Conservation (phyloP, 2,329 filamentous ascomycete species). For the Huntiella abstrusa region DNA sequence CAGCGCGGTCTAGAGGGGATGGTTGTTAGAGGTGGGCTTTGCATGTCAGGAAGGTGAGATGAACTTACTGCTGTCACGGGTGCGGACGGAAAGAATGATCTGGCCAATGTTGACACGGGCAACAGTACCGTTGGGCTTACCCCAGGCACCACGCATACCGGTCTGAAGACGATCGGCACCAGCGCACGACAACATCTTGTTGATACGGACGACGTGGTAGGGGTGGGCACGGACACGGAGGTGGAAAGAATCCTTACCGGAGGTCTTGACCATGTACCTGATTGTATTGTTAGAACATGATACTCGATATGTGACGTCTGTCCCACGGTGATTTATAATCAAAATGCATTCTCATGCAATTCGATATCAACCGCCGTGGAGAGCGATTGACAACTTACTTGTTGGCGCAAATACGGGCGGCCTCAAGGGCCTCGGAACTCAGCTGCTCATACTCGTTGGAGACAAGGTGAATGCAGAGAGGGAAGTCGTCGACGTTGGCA, state of each 20-base stretch:
- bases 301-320: not conserved
- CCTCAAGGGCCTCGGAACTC: slow-evolving; percentile 97
- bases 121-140: slow-evolving; percentile 97
- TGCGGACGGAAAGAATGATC: slow-evolving; percentile 94
- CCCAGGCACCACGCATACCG: slow-evolving; percentile 99
- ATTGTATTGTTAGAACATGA: not conserved
- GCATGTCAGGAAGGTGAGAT: not conserved
- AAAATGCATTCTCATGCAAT: no score
- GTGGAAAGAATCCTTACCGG: slow-evolving; percentile 58
- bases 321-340: no score
- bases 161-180: slow-evolving; percentile 99
- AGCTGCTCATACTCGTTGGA: slow-evolving; percentile 99
- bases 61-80: slow-evolving; percentile 73
- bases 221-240: slow-evolving; percentile 78
- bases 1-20: slow-evolving; percentile 48
- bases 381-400: slow-evolving; percentile 31
- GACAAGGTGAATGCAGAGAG: slow-evolving; percentile 95
- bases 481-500: slow-evolving; percentile 98
- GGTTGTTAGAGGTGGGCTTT: not conserved
- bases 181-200: slow-evolving; percentile 99
- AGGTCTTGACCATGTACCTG: slow-evolving; percentile 49
- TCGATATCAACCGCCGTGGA: no score
- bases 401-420: slow-evolving; percentile 99
- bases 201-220: slow-evolving; percentile 99
- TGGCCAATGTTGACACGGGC: slow-evolving; percentile 99